Percentiles rank a stretch among this genome's conserved stretches.
Evolutionary conservation across 768 basidiomycete species (phyloP).

Genomic region (Amanita phalloides): DNA sequence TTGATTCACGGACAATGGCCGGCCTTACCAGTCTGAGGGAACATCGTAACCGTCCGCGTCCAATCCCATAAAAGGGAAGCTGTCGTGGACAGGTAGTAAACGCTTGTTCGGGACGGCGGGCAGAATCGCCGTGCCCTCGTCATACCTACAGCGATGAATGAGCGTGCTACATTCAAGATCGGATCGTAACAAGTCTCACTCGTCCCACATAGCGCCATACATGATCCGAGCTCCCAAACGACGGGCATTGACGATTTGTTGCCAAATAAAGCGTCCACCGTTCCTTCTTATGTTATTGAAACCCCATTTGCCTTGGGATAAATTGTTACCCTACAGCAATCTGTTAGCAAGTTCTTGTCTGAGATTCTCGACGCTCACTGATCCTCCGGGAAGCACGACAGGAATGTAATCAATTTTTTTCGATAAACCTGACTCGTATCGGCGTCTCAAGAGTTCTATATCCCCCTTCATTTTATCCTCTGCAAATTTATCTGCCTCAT

Average conservation of each 20-base stretch:
- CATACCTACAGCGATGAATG: constrained; percentile 39
- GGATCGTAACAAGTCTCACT: constrained; percentile 27
- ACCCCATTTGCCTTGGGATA: constrained; percentile 59
- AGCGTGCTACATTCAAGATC: constrained; percentile 2
- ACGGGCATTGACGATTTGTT: constrained; percentile 62
- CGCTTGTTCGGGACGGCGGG: constrained; percentile 53
- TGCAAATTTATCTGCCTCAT: constrained; percentile 54
- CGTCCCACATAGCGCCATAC: constrained; percentile 88
- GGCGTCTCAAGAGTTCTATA: constrained; percentile 42
- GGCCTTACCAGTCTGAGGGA: constrained; percentile 66
- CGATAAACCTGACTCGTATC: constrained; percentile 28
- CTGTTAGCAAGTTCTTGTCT: constrained; percentile 1
- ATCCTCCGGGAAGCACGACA: constrained; percentile 72
- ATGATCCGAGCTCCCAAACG: constrained; percentile 51
- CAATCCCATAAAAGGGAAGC: constrained; percentile 54
- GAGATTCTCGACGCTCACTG: constrained; percentile 37
- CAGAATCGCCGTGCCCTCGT: constrained; percentile 79
- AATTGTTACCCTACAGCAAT: constrained; percentile 49
- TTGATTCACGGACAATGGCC: constrained; percentile 6
- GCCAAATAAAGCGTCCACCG: constrained; percentile 73
- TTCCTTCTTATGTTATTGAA: constrained; percentile 64
- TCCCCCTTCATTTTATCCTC: constrained; percentile 56
- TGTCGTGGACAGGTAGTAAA: constrained; percentile 49
- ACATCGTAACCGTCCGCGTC: constrained; percentile 73
- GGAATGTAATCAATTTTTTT: constrained; percentile 74